These are phyloP conservation scores for Strigomonas culicis DNA, from an alignment of 208 protist genomes.

Conservation along the genomic window DNA sequence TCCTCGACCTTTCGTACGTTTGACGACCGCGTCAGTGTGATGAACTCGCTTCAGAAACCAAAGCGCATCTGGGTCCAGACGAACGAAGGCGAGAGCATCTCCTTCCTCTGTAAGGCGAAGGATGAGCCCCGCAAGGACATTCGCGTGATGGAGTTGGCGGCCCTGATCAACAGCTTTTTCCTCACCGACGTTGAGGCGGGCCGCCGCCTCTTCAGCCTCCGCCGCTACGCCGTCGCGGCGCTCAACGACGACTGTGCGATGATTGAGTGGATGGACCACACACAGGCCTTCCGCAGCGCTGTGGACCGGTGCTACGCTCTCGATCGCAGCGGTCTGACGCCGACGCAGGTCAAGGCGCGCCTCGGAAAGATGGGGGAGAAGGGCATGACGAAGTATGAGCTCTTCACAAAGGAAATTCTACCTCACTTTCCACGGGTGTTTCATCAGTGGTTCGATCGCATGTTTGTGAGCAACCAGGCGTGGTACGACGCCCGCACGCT, in stretches of 20 bases:
- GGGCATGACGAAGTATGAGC: slow-evolving; percentile 51
- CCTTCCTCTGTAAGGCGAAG: slow-evolving; percentile 92
- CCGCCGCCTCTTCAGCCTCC: slow-evolving; percentile 77
- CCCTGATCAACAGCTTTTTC: slow-evolving; percentile 93
- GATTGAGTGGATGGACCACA: slow-evolving; percentile 96
- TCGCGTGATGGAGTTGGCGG: slow-evolving; percentile 95
- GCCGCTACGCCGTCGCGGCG: slow-evolving; percentile 86
- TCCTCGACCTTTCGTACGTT: slow-evolving; percentile 70
- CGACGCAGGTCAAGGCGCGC: slow-evolving; percentile 65
- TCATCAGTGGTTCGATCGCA: slow-evolving; percentile 92
- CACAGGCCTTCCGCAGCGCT: slow-evolving; percentile 70
- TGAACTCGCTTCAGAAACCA: slow-evolving; percentile 91
- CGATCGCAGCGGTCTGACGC: slow-evolving; percentile 56
- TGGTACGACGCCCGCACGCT: slow-evolving; percentile 89
- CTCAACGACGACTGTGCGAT: slow-evolving; percentile 91
- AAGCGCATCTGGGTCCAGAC: slow-evolving; percentile 88
- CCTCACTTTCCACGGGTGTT: slow-evolving; percentile 80
- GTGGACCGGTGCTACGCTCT: slow-evolving; percentile 75
- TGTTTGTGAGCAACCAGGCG: slow-evolving; percentile 79
- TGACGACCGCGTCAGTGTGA: slow-evolving; percentile 67
- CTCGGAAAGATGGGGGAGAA: slow-evolving; percentile 57
- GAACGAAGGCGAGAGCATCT: slow-evolving; percentile 57
- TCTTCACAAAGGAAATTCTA: slow-evolving; percentile 80
- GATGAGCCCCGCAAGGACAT: slow-evolving; percentile 95
- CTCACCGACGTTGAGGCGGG: slow-evolving; percentile 71